These are phyloP conservation scores for Cercospora zeina DNA, from an alignment of 2,329 filamentous ascomycete genomes.

Conservation along the genomic window DNA sequence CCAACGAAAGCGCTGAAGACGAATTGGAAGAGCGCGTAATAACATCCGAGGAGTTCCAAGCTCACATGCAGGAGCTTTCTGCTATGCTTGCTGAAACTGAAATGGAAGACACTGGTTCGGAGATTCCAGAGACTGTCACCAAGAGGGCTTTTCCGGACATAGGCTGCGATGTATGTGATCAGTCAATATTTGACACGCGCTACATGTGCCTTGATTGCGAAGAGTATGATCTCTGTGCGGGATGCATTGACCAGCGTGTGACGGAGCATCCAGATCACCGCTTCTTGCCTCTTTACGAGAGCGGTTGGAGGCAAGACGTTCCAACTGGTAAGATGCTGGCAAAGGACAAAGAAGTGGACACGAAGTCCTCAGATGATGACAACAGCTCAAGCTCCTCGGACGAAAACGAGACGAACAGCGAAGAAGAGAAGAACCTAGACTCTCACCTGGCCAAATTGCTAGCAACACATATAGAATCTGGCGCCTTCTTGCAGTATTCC, in stretches of 20 bases:
- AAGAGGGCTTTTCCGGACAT: neutral
- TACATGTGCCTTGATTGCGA: slow-evolving; percentile 14
- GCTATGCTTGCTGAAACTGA: slow-evolving; percentile 1
- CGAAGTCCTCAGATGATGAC: neutral
- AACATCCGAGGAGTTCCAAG: neutral
- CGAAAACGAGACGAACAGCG: too few relatives aligned
- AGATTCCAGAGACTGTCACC: neutral
- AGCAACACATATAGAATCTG: neutral
- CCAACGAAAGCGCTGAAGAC: neutral
- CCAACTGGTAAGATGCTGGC: slow-evolving; percentile 1
- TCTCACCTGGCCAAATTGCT: neutral
- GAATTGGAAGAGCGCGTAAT: neutral
- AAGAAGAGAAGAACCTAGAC: neutral
- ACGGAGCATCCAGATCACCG: neutral
- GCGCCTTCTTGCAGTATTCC: neutral
- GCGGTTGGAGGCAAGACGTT: neutral
- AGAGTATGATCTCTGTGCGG: slow-evolving; percentile 14
- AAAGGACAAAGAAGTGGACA: neutral
- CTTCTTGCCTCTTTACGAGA: neutral
- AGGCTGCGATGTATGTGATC: neutral
- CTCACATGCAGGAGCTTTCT: neutral
- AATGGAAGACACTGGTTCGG: neutral
- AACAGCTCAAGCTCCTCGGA: neutral
- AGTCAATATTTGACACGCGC: slow-evolving; percentile 2
- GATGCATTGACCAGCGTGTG: neutral